phyloP scores from a whole-genome alignment of 2,329 filamentous ascomycete species.

The Trichophyton schoenleinii region DNA sequence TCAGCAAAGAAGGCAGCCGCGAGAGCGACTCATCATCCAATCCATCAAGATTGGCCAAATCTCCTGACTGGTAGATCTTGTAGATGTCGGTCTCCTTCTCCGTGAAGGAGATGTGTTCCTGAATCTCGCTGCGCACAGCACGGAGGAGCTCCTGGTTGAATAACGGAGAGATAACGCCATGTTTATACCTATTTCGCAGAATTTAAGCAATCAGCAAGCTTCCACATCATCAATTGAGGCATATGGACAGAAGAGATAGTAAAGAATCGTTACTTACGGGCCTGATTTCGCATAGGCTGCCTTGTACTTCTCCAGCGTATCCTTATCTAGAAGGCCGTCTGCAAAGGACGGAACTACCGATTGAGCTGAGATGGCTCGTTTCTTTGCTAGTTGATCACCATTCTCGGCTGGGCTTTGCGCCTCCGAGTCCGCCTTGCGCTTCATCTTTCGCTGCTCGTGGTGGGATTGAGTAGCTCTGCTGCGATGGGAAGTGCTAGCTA shows the following conservation, averaged over 20 bases:
- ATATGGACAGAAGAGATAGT: not conserved
- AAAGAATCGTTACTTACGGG: constrained; percentile 24
- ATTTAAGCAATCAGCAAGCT: not conserved
- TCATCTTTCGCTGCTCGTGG: constrained; percentile 20
- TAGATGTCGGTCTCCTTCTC: constrained; percentile 99
- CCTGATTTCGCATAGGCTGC: constrained; percentile 30
- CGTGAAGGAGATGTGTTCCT: constrained; percentile 83
- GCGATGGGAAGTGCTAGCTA: not conserved
- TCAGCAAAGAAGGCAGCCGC: constrained; percentile 77
- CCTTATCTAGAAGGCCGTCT: constrained; percentile 31
- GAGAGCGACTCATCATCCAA: constrained; percentile 74
- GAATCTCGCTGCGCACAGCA: constrained; percentile 76
- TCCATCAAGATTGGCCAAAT: constrained; percentile 91
- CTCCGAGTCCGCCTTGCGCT: constrained; percentile 31
- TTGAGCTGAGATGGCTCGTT: constrained; percentile 28
- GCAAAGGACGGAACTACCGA: constrained; percentile 30
- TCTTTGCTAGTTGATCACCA: constrained; percentile 27
- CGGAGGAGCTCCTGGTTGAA: constrained; percentile 74
- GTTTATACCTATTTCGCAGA: constrained; percentile 55
- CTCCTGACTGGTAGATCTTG: constrained; percentile 97
- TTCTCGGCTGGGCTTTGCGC: constrained; percentile 21
- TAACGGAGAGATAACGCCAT: constrained; percentile 73
- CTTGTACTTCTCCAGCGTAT: constrained; percentile 32
- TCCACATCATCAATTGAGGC: not conserved
- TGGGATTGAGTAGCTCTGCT: not conserved